Conservation (phyloP, 371 early-diverging fungal species). For the Amoeboradix gromovi region DNA sequence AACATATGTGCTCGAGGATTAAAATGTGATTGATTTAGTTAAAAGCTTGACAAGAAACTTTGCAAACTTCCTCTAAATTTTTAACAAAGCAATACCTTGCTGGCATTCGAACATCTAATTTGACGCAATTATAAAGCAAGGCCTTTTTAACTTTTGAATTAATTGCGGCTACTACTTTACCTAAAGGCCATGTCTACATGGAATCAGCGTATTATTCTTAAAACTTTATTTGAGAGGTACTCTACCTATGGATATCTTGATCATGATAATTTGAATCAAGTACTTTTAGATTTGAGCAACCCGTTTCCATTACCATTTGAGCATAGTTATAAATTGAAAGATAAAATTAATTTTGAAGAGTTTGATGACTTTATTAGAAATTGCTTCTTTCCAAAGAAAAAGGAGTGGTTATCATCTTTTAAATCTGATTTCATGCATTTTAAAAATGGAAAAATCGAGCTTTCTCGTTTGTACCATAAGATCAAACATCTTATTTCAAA, state of each 20-base stretch:
- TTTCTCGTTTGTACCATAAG: not conserved
- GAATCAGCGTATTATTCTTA: not conserved
- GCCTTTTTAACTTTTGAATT: no score
- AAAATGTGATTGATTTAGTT: no score
- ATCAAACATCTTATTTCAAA: not conserved
- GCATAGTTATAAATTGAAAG: not conserved
- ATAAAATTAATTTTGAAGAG: not conserved
- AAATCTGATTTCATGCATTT: not conserved
- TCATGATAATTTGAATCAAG: not conserved
- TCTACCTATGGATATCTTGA: not conserved
- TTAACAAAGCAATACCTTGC: no score
- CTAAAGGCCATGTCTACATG: not conserved
- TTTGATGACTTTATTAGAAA: not conserved
- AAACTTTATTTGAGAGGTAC: not conserved
- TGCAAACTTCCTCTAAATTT: no score
- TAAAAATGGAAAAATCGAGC: not conserved
- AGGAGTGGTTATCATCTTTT: not conserved
- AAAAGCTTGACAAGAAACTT: no score
- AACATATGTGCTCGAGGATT: no score
- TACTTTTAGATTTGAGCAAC: not conserved
- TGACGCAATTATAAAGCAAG: no score
- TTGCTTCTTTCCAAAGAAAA: not conserved
- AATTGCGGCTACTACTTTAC: no score
- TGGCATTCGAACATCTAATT: no score
- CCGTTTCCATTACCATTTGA: not conserved